phyloP scores from a whole-genome alignment of 805 yeast genomes.

The Starmerella geochares region DNA sequence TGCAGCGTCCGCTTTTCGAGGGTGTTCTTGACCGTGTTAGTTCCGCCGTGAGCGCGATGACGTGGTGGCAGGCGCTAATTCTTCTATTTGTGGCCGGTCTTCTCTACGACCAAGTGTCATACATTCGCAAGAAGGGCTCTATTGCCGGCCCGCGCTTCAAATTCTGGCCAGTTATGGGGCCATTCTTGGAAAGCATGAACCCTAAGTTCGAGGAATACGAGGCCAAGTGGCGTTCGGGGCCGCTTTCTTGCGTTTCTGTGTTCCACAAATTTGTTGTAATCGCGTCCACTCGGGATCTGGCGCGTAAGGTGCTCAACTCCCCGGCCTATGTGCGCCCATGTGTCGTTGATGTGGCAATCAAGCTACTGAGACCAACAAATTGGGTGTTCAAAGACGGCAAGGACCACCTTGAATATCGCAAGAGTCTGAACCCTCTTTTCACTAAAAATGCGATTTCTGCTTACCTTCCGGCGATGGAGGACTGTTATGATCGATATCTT shows the following conservation, averaged over 20 bases:
- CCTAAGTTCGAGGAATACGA: constrained; percentile 91
- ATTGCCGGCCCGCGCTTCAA: constrained; percentile 86
- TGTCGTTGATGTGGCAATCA: constrained; percentile 93
- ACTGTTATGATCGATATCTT: constrained; percentile 71
- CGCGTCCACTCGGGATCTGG: constrained; percentile 77
- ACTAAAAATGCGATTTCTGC: constrained; percentile 70
- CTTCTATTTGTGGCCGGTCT: constrained; percentile 23
- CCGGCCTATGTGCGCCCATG: constrained; percentile 91
- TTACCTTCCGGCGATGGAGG: constrained; percentile 78
- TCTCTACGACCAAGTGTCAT: constrained; percentile 42
- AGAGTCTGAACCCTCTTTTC: constrained; percentile 79
- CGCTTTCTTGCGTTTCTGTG: constrained; percentile 89
- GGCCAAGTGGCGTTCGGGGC: constrained; percentile 92
- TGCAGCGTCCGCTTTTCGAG: background rate
- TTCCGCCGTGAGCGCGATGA: background rate
- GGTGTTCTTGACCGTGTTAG: constrained; percentile 2
- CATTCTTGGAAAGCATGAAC: constrained; percentile 84
- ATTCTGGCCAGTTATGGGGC: constrained; percentile 92
- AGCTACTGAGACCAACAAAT: constrained; percentile 86
- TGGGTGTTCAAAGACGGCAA: constrained; percentile 98
- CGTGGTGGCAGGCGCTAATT: constrained; percentile 16
- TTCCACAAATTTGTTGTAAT: constrained; percentile 96
- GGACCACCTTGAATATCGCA: constrained; percentile 87
- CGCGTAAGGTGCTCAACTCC: constrained; percentile 75
- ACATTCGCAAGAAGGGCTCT: constrained; percentile 68